Evolutionary conservation across 2,329 filamentous ascomycete genomes (phyloP).

Genomic region (Pseudonectria buxi): DNA sequence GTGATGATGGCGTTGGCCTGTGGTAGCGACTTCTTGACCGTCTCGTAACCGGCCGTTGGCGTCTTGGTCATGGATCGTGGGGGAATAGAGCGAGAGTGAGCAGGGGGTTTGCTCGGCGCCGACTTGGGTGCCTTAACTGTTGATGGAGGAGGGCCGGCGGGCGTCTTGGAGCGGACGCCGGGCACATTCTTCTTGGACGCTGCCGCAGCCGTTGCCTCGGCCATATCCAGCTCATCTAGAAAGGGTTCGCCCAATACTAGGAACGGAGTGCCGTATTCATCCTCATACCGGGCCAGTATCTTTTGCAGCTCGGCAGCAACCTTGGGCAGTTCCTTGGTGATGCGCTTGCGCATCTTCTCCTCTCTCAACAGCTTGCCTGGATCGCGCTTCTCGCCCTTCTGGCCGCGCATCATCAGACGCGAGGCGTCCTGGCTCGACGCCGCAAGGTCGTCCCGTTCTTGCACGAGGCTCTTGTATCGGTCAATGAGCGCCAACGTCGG

Average conservation of each 20-base stretch:
- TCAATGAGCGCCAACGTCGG: conserved; percentile 79
- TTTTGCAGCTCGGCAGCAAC: conserved; percentile 77
- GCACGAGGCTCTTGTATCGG: conserved; percentile 71
- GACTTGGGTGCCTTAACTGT: conserved; percentile 31
- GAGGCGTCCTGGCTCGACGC: conserved; percentile 92
- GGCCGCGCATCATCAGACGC: conserved; percentile 80
- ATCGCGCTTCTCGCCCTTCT: conserved; percentile 90
- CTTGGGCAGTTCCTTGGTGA: conserved; percentile 92
- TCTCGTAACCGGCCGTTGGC: conserved; percentile 36
- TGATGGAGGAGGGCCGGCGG: conserved; percentile 52
- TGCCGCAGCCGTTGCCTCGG: conserved; percentile 29
- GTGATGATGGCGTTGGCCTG: conserved; percentile 11
- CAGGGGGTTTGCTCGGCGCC: conserved; percentile 20
- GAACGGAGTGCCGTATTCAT: conserved; percentile 90
- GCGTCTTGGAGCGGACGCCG: conserved; percentile 61
- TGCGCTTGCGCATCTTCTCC: conserved; percentile 97
- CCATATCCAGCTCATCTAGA: conserved; percentile 71
- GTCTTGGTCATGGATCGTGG: conserved; percentile 46
- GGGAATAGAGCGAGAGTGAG: conserved; percentile 25
- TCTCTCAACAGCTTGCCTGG: conserved; percentile 89
- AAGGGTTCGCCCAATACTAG: conserved; percentile 89
- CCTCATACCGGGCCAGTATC: conserved; percentile 80
- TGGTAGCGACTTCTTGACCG: conserved; percentile 23
- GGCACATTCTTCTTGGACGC: conserved; percentile 46
- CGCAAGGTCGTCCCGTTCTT: conserved; percentile 81